Conservation (phyloP, 345 rosid species). For the Eucalyptus pumila region DNA sequence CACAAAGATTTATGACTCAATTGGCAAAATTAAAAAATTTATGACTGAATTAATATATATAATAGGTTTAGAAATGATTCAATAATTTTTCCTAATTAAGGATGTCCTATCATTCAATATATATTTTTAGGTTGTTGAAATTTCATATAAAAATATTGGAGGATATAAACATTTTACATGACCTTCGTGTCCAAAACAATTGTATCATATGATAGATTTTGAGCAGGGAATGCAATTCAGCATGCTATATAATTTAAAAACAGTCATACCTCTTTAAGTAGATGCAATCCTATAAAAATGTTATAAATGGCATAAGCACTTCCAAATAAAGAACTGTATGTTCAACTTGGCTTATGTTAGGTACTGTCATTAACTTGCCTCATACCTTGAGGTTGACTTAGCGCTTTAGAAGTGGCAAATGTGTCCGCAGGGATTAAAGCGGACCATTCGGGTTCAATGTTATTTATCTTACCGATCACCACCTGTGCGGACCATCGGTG, state of each 20-base stretch:
- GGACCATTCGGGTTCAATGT: neutral
- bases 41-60: neutral
- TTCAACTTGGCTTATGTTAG: neutral
- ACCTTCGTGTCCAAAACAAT: neutral
- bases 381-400: neutral
- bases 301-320: neutral
- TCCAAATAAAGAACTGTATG: neutral
- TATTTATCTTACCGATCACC: neutral
- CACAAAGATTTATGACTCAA: rapidly evolving
- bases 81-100: neutral
- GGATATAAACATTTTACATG: neutral
- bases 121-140: neutral
- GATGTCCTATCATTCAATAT: neutral
- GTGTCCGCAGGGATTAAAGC: neutral
- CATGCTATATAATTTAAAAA: neutral
- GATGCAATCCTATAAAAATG: neutral
- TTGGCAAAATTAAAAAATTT: neutral
- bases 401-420: neutral
- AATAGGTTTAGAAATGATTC: neutral
- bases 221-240: neutral
- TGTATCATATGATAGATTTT: neutral
- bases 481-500: neutral
- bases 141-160: neutral
- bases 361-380: neutral
- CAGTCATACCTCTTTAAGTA: neutral